Evolutionary conservation across 1,139 yeast genomes (phyloP).

Genomic region (Zygosaccharomyces sapae): DNA sequence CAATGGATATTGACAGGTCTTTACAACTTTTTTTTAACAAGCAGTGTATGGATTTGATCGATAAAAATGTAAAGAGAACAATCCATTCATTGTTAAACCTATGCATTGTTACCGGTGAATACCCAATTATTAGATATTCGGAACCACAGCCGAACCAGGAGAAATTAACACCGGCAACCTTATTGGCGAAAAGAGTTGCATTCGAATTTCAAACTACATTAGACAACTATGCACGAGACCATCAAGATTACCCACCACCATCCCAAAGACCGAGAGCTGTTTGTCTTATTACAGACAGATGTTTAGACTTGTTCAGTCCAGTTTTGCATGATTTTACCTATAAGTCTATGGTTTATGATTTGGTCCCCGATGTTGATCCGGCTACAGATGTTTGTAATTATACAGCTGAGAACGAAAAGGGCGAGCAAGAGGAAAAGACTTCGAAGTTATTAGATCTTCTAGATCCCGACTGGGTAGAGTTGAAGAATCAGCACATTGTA

Average conservation of each 20-base stretch:
- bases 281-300: conserved; percentile 73
- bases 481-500: conserved; percentile 73
- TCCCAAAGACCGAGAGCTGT: conserved; percentile 65
- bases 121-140: conserved; percentile 72
- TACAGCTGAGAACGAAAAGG: conserved; percentile 57
- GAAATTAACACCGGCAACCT: conserved; percentile 50
- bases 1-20: conserved; percentile 44
- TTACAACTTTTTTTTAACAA: conserved; percentile 71
- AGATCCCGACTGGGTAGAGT: conserved; percentile 70
- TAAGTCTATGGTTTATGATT: conserved; percentile 89
- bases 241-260: conserved; percentile 60
- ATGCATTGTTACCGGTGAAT: conserved; percentile 79
- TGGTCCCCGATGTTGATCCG: conserved; percentile 42
- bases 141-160: conserved; percentile 46
- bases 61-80: conserved; percentile 53
- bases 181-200: conserved; percentile 72
- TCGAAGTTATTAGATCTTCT: conserved; percentile 49
- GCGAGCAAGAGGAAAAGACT: conserved; percentile 46
- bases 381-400: conserved; percentile 52
- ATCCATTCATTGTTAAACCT: conserved; percentile 60
- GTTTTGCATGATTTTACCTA: conserved; percentile 87
- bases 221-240: conserved; percentile 67
- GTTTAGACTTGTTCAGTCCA: conserved; percentile 81
- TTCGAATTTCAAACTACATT: conserved; percentile 62
- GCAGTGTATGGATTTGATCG: conserved; percentile 59